Evolutionary conservation across 768 basidiomycete genomes (phyloP).

Genomic region (Tricholoma bakamatsutake): DNA sequence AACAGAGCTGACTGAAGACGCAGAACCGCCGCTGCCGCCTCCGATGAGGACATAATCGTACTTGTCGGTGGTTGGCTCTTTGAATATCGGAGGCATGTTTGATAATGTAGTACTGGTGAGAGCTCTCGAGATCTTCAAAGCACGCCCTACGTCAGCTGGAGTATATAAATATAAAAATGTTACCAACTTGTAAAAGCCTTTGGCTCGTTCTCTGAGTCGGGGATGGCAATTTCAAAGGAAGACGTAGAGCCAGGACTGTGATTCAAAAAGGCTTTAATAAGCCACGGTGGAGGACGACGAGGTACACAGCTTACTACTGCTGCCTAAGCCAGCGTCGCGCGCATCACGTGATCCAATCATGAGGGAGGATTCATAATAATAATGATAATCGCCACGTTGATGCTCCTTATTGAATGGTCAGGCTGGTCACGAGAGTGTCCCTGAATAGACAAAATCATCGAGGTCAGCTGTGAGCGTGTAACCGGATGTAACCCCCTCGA

Average conservation of each 20-base stretch:
- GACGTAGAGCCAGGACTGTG: constrained; percentile 23
- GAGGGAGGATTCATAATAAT: too few relatives aligned
- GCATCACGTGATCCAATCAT: neutral
- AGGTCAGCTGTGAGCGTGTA: too few relatives aligned
- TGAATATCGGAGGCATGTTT: constrained; percentile 68
- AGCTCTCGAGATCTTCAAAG: constrained; percentile 40
- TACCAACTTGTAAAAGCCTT: constrained; percentile 14
- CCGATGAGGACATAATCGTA: constrained; percentile 89
- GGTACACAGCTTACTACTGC: neutral
- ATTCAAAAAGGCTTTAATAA: constrained; percentile 11
- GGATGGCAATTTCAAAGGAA: constrained; percentile 9
- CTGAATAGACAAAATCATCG: too few relatives aligned
- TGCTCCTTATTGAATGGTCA: too few relatives aligned
- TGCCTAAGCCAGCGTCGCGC: constrained; percentile 1
- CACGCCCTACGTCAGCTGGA: constrained; percentile 9
- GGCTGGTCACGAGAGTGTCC: too few relatives aligned
- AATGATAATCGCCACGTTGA: too few relatives aligned
- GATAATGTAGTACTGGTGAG: constrained; percentile 30
- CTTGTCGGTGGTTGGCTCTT: constrained; percentile 54
- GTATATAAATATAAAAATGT: neutral
- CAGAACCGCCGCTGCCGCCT: constrained; percentile 92
- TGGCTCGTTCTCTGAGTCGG: constrained; percentile 10
- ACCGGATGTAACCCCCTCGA: too few relatives aligned
- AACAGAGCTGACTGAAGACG: constrained; percentile 59
- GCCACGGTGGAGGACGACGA: constrained; percentile 8